Evolutionary conservation across 805 yeast species (phyloP).

Genomic region (Sungouiozyma ichnusensis): DNA sequence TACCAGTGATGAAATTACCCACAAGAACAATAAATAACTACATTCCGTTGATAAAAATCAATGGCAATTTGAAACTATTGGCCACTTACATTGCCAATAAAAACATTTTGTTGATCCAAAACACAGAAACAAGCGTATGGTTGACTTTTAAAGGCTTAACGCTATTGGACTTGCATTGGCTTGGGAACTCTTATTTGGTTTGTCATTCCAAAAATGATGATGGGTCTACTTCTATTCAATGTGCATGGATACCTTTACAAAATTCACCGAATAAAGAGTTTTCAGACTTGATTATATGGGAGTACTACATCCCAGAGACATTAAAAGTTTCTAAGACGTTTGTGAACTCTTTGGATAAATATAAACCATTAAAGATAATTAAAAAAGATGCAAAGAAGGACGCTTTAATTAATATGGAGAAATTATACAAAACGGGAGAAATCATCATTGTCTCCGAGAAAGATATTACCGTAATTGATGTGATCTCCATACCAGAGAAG

Average conservation of each 20-base stretch:
- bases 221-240: slow-evolving; percentile 11
- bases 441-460: slow-evolving; percentile 14
- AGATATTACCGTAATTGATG: slow-evolving; percentile 18
- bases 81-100: slow-evolving; percentile 26
- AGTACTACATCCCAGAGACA: slow-evolving; percentile 14
- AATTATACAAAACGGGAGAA: slow-evolving; percentile 23
- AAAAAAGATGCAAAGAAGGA: slow-evolving; percentile 8
- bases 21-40: slow-evolving; percentile 25
- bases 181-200: slow-evolving; percentile 22
- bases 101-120: slow-evolving; percentile 21
- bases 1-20: slow-evolving; percentile 22
- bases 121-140: slow-evolving; percentile 24
- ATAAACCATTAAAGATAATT: slow-evolving; percentile 15
- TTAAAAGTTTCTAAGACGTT: slow-evolving; percentile 7
- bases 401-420: slow-evolving; percentile 5
- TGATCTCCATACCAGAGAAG: slow-evolving; percentile 16
- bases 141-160: slow-evolving; percentile 16
- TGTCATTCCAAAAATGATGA: slow-evolving; percentile 19
- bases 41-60: slow-evolving; percentile 15
- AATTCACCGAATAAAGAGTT: slow-evolving; percentile 6
- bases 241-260: slow-evolving; percentile 20
- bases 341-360: slow-evolving; percentile 18
- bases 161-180: slow-evolving; percentile 25
- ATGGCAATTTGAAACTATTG: slow-evolving; percentile 17
- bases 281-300: slow-evolving; percentile 20